Conservation (phyloP, 805 yeast species). For the Wickerhamiella parazyma region DNA sequence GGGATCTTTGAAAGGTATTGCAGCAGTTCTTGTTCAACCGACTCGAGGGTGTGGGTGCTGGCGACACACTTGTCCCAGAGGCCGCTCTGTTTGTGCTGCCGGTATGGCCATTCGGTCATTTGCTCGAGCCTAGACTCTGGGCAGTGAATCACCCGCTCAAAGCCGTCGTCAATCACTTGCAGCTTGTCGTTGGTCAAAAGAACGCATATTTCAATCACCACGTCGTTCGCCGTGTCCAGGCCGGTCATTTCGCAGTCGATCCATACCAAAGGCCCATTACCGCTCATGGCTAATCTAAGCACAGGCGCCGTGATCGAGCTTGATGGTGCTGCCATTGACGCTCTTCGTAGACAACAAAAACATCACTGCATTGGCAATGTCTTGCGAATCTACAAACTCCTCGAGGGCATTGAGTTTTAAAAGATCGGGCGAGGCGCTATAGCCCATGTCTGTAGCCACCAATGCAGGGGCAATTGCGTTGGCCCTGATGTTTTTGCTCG, state of each 20-base stretch:
- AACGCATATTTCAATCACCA: slow-evolving; percentile 84
- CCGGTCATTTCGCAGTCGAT: slow-evolving; percentile 99
- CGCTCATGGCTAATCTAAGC: not conserved
- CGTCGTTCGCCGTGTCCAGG: slow-evolving; percentile 61
- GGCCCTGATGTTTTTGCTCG: slow-evolving; percentile 39
- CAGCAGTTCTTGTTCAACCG: slow-evolving; percentile 55
- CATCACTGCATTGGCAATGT: slow-evolving; percentile 16
- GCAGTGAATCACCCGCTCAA: slow-evolving; percentile 67
- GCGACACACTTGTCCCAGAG: slow-evolving; percentile 55
- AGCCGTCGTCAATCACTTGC: slow-evolving; percentile 58
- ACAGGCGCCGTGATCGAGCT: slow-evolving; percentile 16
- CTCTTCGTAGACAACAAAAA: slow-evolving; percentile 11
- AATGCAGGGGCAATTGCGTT: slow-evolving; percentile 61
- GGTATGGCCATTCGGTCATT: slow-evolving; percentile 83
- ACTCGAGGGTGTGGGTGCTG: slow-evolving; percentile 37
- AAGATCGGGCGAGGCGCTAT: slow-evolving; percentile 6
- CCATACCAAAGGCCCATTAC: slow-evolving; percentile 51
- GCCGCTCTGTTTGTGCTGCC: slow-evolving; percentile 68
- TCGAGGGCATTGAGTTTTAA: slow-evolving; percentile 9
- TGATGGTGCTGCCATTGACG: slow-evolving; percentile 15
- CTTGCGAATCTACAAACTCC: slow-evolving; percentile 13
- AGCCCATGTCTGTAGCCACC: slow-evolving; percentile 48
- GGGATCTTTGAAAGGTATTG: slow-evolving; percentile 46
- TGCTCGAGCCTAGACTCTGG: slow-evolving; percentile 44
- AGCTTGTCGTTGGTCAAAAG: slow-evolving; percentile 75